Base-by-base conservation (phyloP, 441 rosid species). In the Corymbia citriodora region DNA sequence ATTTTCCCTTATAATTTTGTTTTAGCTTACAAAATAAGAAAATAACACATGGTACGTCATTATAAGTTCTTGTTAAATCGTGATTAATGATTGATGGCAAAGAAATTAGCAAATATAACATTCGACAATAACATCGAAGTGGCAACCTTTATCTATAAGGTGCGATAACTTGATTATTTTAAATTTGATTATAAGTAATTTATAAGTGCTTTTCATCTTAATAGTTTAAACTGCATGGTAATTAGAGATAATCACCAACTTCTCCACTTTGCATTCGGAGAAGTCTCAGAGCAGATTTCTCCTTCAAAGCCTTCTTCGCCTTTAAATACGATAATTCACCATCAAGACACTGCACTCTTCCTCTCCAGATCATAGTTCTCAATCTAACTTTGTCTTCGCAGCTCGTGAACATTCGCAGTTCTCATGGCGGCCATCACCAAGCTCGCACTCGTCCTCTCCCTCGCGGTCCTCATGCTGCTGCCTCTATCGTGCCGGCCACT, bases 21-120 rank as follows among this genome's bases (percentile, higher is more conserved):
- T 61, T 61, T 61, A 61, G n/a, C 68, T 61, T 61, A 27, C 68
- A 61, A 61, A 61, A 5, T 27, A 3, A 61, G 72, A 63, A 63
- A 63, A 2, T 7, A 63, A 29, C 72, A 29, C 1, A 29, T 29
- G 7, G 0, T 1, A 2, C 31, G n/a, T 13, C 18, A 29, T 13
- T 29, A 29, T 29, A 63, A 63, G 72, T 14, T 29, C 33, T 29
- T 18, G 15, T 63, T 14, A 7, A 63, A 13, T 63, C 10, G 0
- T 7, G 33, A 63, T 63, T 1, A 63, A 63, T 63, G 18, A 63
- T 63, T 4, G 9, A 63, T 63, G 29, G 7, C 0, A 13, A 0
- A 63, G 18, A 29, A 29, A 63, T 13, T 3, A 13, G 1, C 2
- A 1, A 29, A 63, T 63, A 1, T 29, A 13, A 29, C 33, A 29